Evolutionary conservation across 306 rosid species (phyloP).

Genomic region (Cajanus cajan): DNA sequence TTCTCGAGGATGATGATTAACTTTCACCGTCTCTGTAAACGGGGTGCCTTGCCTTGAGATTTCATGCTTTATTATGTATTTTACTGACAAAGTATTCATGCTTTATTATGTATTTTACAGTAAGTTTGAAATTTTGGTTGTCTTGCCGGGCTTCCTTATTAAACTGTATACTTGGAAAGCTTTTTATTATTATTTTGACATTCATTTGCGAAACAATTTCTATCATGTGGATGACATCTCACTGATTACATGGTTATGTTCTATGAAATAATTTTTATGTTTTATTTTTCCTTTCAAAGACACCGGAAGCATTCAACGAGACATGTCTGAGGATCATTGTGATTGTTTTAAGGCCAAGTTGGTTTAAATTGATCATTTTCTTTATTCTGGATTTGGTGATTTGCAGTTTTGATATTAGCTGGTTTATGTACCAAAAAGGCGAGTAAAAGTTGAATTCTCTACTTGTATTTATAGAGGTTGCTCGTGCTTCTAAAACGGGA

Average conservation of each 20-base stretch:
- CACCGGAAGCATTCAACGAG: neutral
- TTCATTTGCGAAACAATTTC: constrained; percentile 1
- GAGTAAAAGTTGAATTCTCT: neutral
- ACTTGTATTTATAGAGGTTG: neutral
- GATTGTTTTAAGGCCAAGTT: neutral
- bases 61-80: constrained; percentile 25
- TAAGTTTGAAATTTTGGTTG: constrained; percentile 20
- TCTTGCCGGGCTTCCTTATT: constrained; percentile 7
- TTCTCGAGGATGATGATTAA: constrained; percentile 93
- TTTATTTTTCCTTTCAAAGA: neutral
- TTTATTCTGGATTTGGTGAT: neutral
- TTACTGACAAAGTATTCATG: constrained; percentile 20
- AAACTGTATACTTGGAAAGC: constrained; percentile 17
- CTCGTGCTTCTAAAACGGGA: neutral
- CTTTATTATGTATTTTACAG: constrained; percentile 21
- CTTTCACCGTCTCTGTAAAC: constrained; percentile 18
- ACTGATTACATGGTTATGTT: neutral
- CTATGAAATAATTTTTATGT: neutral
- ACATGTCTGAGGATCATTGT: neutral
- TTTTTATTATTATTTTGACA: neutral
- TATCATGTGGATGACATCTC: constrained; percentile 14
- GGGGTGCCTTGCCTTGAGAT: constrained; percentile 13
- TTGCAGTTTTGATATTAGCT: neutral
- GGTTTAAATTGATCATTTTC: neutral
- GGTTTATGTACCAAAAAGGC: neutral